These are phyloP conservation scores for Sanghuangporus baumii DNA, from an alignment of 1,284 basidiomycete genomes.

Conservation along the genomic window DNA sequence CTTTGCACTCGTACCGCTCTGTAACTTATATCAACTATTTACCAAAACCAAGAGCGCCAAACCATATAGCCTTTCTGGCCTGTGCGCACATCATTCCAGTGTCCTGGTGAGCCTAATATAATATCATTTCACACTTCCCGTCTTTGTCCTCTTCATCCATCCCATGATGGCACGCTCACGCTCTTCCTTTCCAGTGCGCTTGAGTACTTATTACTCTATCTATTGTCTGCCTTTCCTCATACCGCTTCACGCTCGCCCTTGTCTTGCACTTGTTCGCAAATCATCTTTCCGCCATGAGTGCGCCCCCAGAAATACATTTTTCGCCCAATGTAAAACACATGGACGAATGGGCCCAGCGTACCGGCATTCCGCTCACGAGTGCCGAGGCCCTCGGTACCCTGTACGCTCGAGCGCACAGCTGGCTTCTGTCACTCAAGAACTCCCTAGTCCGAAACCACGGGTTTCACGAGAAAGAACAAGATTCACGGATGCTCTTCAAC, in stretches of 20 bases:
- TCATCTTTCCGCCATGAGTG: conserved; percentile 25
- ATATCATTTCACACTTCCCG: background rate
- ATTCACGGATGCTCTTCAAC: conserved; percentile 68
- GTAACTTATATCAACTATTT: background rate
- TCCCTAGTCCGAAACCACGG: conserved; percentile 60
- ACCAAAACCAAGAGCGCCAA: background rate
- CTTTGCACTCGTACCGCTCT: background rate
- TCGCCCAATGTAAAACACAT: conserved; percentile 71
- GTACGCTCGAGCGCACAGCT: conserved; percentile 72
- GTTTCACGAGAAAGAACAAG: conserved; percentile 56
- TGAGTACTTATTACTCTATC: conserved; percentile 16
- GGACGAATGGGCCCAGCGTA: conserved; percentile 74
- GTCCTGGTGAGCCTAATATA: conserved; percentile 1
- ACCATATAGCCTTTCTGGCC: background rate
- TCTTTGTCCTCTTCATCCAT: background rate
- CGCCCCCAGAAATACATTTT: conserved; percentile 57
- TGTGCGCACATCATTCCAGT: conserved; percentile 5
- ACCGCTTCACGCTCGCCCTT: background rate
- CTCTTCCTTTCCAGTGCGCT: background rate
- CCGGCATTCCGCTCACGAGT: conserved; percentile 71
- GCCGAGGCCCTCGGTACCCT: conserved; percentile 72
- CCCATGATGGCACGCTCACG: conserved; percentile 3
- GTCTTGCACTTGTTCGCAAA: background rate
- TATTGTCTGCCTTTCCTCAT: conserved; percentile 3
- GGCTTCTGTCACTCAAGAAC: conserved; percentile 55